These are phyloP conservation scores for Fusarium drepaniforme DNA, from an alignment of 2,329 filamentous ascomycete genomes.

Conservation along the genomic window DNA sequence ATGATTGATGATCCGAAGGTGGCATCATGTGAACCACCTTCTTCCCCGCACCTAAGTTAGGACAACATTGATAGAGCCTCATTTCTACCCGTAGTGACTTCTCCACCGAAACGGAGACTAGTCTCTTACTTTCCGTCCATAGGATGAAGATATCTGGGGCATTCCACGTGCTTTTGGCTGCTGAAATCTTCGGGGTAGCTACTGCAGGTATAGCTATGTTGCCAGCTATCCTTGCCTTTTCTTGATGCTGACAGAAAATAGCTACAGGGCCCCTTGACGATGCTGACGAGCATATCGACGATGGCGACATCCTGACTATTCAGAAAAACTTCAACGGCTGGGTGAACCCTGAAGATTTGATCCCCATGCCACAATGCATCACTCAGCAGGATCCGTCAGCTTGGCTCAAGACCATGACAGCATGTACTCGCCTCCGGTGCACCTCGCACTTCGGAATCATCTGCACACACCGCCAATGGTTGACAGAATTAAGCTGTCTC, in stretches of 20 bases:
- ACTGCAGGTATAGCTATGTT: not conserved
- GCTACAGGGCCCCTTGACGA: not conserved
- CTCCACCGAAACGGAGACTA: not conserved
- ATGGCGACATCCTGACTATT: not conserved
- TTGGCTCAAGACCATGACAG: conserved; percentile 29
- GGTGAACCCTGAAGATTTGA: conserved; percentile 28
- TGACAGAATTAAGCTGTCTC: conserved; percentile 31
- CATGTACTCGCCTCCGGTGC: conserved; percentile 24
- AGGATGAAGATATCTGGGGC: not conserved
- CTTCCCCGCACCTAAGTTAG: not conserved
- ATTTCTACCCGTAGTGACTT: not conserved
- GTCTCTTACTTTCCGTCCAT: not conserved
- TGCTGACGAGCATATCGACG: not conserved
- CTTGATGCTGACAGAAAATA: not conserved
- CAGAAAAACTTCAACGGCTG: conserved; percentile 11
- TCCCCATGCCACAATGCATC: conserved; percentile 33
- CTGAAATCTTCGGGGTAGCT: not conserved
- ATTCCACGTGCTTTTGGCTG: not conserved
- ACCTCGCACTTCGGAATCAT: conserved; percentile 22
- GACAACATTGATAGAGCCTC: not conserved
- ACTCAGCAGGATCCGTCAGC: conserved; percentile 17
- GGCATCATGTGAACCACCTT: not conserved
- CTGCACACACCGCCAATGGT: conserved; percentile 30
- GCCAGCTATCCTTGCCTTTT: not conserved
- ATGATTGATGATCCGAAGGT: not conserved